Base-by-base conservation (phyloP, 2,329 filamentous ascomycete species). In the Ophiostoma australiae region DNA sequence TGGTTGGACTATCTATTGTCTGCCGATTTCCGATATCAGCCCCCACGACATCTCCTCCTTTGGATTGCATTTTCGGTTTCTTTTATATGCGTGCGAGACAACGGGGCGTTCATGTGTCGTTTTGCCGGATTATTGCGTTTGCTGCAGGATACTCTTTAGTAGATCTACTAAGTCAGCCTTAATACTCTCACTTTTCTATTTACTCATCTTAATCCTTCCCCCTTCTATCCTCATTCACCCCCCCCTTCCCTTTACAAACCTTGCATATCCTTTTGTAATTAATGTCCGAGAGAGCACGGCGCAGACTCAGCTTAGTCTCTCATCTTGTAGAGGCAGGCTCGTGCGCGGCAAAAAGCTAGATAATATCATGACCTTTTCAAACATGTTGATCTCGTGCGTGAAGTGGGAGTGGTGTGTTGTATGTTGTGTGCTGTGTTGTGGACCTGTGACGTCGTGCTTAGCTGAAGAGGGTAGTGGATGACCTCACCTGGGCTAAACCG, bases 181-280 rank as follows among this genome's bases (percentile, higher is more conserved):
- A 63, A 63, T 63, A 63, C 7, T 63, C 58, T 33, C 58, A 33
- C 27, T 33, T 20, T 55, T 23, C n/a, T 27, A 23, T 55, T 27
- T 55, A 55, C 41, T n/a, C 23, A 4, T 69, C 20, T 27, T 55
- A 39, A 63, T 65, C 48, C n/a, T 48, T 13, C n/a, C 27, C 23
- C 10, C 33, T 66, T 23, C 20, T 39, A 15, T 37, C 52, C 17
- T 58, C 20, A 17, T 48, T n/a, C 39, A 11, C 48, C 48, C 20
- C 52, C 52, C 23, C 10, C 52, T 58, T 58, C n/a, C 48, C 23
- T n/a, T 48, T 27, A 58, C 33, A 33, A 3, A 37, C 35, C n/a
- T 20, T 65, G 35, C 41, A 70, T 68, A 69, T 63, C 63, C 52
- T 70, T 48, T 72, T 72, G 70, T 72, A 72, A 72, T 72, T 58